Conservation (phyloP, 345 rosid genomes). For the Trapa bicornis region DNA sequence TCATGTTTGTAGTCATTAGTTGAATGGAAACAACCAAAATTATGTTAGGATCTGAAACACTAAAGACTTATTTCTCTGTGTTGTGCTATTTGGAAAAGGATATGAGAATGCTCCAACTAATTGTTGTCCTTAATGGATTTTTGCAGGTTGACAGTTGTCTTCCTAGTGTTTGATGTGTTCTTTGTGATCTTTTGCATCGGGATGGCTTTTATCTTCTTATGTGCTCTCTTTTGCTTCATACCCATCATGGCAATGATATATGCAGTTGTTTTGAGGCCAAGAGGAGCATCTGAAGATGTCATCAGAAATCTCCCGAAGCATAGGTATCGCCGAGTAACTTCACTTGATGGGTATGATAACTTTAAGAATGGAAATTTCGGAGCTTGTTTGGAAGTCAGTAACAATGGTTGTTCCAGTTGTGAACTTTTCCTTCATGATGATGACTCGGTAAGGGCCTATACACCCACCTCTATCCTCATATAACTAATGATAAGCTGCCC, state of each 20-base stretch:
- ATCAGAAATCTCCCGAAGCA: constrained; percentile 32
- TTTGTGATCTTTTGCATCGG: constrained; percentile 46
- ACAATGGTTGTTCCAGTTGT: constrained; percentile 4
- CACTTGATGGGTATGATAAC: constrained; percentile 9
- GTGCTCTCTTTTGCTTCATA: constrained; percentile 47
- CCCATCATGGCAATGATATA: constrained; percentile 48
- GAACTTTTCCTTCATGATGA: constrained; percentile 25
- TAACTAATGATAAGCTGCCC: too few species aligned
- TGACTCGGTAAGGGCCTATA: constrained; percentile 25
- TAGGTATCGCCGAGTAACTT: constrained; percentile 17
- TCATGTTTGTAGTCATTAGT: background rate
- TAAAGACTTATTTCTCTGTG: background rate
- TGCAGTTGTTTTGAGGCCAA: constrained; percentile 32
- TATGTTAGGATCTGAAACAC: background rate
- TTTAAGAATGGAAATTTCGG: constrained; percentile 10
- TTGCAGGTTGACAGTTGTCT: constrained; percentile 56
- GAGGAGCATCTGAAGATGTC: constrained; percentile 37
- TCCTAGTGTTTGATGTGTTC: constrained; percentile 60
- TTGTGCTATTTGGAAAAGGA: background rate
- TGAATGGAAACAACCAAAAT: background rate
- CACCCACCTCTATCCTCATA: background rate
- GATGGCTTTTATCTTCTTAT: constrained; percentile 42
- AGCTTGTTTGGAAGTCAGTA: constrained; percentile 6
- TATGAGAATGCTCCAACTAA: background rate
- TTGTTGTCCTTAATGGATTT: background rate